Percentiles rank a stretch among this genome's conserved stretches.
These are phyloP conservation scores for Wickerhamiella vanderwaltii DNA, from an alignment of 805 yeast genomes.

Conservation along the genomic window DNA sequence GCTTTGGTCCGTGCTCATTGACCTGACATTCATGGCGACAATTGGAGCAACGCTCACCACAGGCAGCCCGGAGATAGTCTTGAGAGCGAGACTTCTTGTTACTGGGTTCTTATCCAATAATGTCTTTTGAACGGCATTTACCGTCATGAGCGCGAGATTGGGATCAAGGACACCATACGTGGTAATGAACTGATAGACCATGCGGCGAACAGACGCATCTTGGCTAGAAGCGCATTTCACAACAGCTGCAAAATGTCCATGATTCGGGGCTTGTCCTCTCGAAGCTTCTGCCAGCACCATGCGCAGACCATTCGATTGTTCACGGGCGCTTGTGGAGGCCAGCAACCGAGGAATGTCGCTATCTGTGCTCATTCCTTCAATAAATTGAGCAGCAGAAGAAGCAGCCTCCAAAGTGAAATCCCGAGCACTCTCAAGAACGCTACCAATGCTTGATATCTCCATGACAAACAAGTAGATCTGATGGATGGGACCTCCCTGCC, in stretches of 20 bases:
- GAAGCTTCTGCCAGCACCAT: constrained; percentile 31
- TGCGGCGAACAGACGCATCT: constrained; percentile 50
- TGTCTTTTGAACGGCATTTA: constrained; percentile 83
- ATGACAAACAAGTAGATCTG: constrained; percentile 5
- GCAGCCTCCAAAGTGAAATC: constrained; percentile 76
- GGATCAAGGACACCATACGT: constrained; percentile 75
- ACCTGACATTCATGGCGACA: constrained; percentile 56
- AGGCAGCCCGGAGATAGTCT: constrained; percentile 71
- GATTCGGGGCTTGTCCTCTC: constrained; percentile 30
- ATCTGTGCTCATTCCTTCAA: constrained; percentile 49
- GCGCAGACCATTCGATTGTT: constrained; percentile 47
- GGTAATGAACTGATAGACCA: constrained; percentile 64
- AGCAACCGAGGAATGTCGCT: constrained; percentile 54
- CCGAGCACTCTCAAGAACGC: constrained; percentile 67
- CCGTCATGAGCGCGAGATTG: constrained; percentile 77
- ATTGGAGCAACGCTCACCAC: constrained; percentile 76
- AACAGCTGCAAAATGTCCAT: constrained; percentile 60
- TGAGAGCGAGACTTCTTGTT: constrained; percentile 57
- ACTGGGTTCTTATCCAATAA: constrained; percentile 58
- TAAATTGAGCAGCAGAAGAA: constrained; percentile 47
- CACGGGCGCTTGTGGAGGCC: constrained; percentile 57
- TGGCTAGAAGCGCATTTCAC: constrained; percentile 72
- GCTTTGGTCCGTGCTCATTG: constrained; percentile 56
- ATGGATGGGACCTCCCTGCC: neutral
- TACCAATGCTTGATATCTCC: constrained; percentile 32